Percentiles rank a stretch among this genome's conserved stretches.
phyloP scores from a whole-genome alignment of 805 yeast genomes.

The Millerozyma miso region DNA sequence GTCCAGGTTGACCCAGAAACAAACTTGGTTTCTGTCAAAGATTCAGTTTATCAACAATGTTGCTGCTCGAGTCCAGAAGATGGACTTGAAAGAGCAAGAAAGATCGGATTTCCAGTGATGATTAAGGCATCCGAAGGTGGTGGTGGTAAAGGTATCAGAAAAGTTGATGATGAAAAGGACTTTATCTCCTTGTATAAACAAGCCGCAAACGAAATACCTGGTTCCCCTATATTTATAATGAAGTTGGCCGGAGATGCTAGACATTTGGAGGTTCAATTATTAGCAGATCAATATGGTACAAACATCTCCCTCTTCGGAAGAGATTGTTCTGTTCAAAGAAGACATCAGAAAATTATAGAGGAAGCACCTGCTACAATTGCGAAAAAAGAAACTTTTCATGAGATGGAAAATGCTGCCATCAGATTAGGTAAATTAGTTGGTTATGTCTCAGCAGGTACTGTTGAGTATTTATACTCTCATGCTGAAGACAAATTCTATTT shows the following conservation, averaged over 20 bases:
- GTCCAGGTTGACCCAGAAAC: constrained; percentile 66
- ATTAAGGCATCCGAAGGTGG: constrained; percentile 99
- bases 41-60: constrained; percentile 79
- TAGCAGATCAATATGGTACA: constrained; percentile 98
- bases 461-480: constrained; percentile 92
- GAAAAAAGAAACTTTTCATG: constrained; percentile 72
- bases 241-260: constrained; percentile 95
- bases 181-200: constrained; percentile 77
- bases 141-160: constrained; percentile 99
- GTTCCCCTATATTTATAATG: constrained; percentile 98
- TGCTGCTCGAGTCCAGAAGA: constrained; percentile 84
- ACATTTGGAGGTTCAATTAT: constrained; percentile 94
- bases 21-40: constrained; percentile 84
- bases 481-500: constrained; percentile 93
- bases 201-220: constrained; percentile 97
- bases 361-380: constrained; percentile 99
- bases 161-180: constrained; percentile 80
- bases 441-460: constrained; percentile 98
- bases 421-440: constrained; percentile 96
- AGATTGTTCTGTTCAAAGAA: constrained; percentile 99
- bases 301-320: constrained; percentile 96
- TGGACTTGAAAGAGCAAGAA: constrained; percentile 78
- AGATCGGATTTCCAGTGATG: constrained; percentile 98
- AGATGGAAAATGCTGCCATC: constrained; percentile 97
- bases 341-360: constrained; percentile 98